Evolutionary conservation across 257 asterid species (phyloP).

Genomic region (Gentiana macrophylla): DNA sequence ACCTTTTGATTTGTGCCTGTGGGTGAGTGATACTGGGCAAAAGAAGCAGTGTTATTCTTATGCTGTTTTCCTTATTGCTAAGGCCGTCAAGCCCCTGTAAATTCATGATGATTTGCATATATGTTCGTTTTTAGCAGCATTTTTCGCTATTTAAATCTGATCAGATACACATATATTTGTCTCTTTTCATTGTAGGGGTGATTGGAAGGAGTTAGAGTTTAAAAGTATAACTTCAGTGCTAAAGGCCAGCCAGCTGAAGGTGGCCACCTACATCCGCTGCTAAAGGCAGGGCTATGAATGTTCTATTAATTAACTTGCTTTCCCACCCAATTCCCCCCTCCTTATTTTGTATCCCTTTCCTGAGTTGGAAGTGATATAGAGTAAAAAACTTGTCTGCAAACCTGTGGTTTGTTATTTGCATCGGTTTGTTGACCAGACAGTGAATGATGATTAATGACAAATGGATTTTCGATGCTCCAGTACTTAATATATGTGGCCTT

Average conservation of each 20-base stretch:
- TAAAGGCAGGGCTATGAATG: slow-evolving; percentile 46
- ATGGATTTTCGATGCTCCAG: no score
- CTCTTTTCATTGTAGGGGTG: slow-evolving; percentile 54
- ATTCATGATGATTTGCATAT: no score
- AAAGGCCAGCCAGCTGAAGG: slow-evolving; percentile 96
- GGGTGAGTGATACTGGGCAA: no score
- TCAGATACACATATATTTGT: not conserved
- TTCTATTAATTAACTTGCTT: slow-evolving; percentile 7
- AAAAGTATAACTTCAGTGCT: slow-evolving; percentile 90
- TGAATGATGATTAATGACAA: no score
- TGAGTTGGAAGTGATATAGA: no score
- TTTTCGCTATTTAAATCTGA: not conserved
- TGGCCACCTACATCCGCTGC: slow-evolving; percentile 90
- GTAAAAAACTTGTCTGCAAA: no score
- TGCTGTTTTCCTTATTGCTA: not conserved
- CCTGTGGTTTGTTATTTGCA: no score
- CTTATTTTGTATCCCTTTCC: no score
- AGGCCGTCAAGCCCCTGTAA: no score
- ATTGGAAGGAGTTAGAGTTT: slow-evolving; percentile 84
- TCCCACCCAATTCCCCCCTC: not conserved
- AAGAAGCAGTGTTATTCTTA: not conserved
- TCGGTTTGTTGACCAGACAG: no score
- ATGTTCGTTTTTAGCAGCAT: not conserved
- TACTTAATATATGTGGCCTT: no score
- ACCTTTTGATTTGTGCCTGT: no score